Conservation (phyloP, 2,329 filamentous ascomycete genomes). For the Curvularia sp. region DNA sequence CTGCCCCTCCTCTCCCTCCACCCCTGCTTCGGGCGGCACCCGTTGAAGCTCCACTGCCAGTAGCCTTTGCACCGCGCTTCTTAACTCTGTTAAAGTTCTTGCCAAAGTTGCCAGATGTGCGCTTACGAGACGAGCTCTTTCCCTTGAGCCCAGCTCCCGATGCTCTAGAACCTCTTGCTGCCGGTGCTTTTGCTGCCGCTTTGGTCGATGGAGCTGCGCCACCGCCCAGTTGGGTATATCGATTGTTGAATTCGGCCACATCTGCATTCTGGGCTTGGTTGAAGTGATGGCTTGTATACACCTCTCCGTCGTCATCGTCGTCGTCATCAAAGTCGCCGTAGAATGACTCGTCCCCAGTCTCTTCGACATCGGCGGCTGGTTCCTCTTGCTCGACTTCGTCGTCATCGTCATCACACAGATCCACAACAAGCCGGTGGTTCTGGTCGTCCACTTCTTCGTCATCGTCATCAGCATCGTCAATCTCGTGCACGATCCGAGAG, state of each 20-base stretch:
- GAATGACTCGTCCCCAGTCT: slow-evolving; percentile 31
- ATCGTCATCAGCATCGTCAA: slow-evolving; percentile 51
- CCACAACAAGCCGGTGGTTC: slow-evolving; percentile 58
- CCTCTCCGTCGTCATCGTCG: slow-evolving; percentile 22
- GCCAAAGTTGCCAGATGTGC: slow-evolving; percentile 28
- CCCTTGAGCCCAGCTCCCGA: slow-evolving; percentile 28
- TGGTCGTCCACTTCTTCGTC: slow-evolving; percentile 55
- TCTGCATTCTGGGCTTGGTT: slow-evolving; percentile 30
- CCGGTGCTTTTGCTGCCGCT: slow-evolving; percentile 16
- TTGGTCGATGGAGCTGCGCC: slow-evolving; percentile 22
- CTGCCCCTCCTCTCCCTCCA: slow-evolving; percentile 19
- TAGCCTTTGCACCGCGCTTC: slow-evolving; percentile 25
- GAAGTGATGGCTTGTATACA: slow-evolving; percentile 42
- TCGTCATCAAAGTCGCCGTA: slow-evolving; percentile 34
- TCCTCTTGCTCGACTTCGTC: slow-evolving; percentile 42
- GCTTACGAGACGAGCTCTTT: slow-evolving; percentile 23
- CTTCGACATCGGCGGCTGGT: slow-evolving; percentile 10
- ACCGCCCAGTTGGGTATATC: slow-evolving; percentile 30
- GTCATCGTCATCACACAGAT: slow-evolving; percentile 51
- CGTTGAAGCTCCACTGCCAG: slow-evolving; percentile 23
- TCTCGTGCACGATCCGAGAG: slow-evolving; percentile 31
- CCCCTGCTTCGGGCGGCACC: slow-evolving; percentile 20
- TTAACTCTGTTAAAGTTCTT: slow-evolving; percentile 27
- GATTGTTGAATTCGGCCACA: slow-evolving; percentile 41
- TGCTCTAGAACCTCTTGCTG: slow-evolving; percentile 26